A percentile compares a stretch with the other conserved stretches of the same genome.
Evolutionary conservation across 1,284 basidiomycete species (phyloP).

Genomic region (Cryptococcus depauperatus): DNA sequence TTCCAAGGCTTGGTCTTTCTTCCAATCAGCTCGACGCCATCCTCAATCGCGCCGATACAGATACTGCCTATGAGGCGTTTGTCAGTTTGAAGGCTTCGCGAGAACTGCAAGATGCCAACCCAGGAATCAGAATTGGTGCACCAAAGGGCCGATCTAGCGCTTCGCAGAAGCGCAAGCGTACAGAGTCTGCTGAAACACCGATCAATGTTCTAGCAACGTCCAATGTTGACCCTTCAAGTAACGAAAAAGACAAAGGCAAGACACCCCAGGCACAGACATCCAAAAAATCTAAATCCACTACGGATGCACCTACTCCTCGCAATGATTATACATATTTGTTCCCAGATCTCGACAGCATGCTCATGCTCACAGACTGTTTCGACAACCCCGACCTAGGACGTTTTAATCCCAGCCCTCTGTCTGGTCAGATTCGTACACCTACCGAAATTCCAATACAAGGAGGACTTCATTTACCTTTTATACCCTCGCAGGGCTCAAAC

Average conservation of each 20-base stretch:
- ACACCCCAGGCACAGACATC: background rate
- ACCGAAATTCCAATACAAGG: no score
- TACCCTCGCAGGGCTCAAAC: no score
- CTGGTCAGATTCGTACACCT: background rate
- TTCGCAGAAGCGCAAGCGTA: conserved; percentile 25
- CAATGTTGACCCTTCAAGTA: background rate
- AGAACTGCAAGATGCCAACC: conserved; percentile 30
- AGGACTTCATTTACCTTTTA: no score
- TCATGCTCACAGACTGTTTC: background rate
- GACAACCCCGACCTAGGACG: background rate
- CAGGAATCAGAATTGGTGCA: conserved; percentile 26
- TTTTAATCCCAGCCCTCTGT: background rate
- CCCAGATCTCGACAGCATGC: conserved; percentile 19
- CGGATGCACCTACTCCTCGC: background rate
- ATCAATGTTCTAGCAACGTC: background rate
- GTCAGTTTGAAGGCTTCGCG: conserved; percentile 48
- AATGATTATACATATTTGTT: conserved; percentile 25
- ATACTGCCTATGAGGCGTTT: conserved; percentile 82
- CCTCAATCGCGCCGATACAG: conserved; percentile 74
- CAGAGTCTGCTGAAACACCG: conserved; percentile 1
- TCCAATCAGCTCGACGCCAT: conserved; percentile 66
- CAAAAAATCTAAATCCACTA: background rate
- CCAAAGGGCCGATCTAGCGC: conserved; percentile 10
- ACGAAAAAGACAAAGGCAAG: conserved; percentile 2
- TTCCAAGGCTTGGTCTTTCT: conserved; percentile 63